Conservation (phyloP, 306 rosid species). For the Inga laurina region DNA sequence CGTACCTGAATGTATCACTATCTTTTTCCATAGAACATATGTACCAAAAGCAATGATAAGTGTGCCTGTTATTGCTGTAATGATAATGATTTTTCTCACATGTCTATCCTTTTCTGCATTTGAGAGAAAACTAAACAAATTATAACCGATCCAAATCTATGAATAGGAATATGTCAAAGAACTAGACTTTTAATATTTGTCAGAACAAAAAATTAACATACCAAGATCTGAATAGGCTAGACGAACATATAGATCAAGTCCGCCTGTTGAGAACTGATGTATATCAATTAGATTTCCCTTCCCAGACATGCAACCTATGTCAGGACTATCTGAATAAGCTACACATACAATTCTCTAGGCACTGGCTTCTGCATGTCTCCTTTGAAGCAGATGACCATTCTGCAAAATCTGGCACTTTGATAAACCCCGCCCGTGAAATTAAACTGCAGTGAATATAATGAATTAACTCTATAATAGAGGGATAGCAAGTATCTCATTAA, state of each 20-base stretch:
- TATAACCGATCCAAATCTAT: not conserved
- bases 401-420: constrained; percentile 48
- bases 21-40: constrained; percentile 29
- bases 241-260: constrained; percentile 34
- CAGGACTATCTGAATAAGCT: constrained; percentile 22
- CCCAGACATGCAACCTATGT: constrained; percentile 43
- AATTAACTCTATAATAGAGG: no score
- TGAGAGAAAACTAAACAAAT: not conserved
- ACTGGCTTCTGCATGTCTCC: constrained; percentile 21
- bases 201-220: not conserved
- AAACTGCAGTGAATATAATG: constrained; percentile 36
- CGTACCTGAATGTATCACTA: not conserved
- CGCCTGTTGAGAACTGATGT: constrained; percentile 24
- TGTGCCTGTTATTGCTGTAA: constrained; percentile 17
- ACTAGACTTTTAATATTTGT: not conserved
- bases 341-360: constrained; percentile 37
- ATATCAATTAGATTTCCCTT: constrained; percentile 20
- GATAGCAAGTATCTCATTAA: no score
- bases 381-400: not conserved
- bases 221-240: constrained; percentile 34
- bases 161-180: not conserved
- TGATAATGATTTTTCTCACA: not conserved
- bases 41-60: not conserved
- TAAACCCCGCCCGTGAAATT: constrained; percentile 21
- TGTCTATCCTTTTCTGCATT: not conserved